Percentiles rank a stretch among this genome's conserved stretches.
Evolutionary conservation across 106 monocot genomes (phyloP).

Genomic region (Apostasia ramifera): DNA sequence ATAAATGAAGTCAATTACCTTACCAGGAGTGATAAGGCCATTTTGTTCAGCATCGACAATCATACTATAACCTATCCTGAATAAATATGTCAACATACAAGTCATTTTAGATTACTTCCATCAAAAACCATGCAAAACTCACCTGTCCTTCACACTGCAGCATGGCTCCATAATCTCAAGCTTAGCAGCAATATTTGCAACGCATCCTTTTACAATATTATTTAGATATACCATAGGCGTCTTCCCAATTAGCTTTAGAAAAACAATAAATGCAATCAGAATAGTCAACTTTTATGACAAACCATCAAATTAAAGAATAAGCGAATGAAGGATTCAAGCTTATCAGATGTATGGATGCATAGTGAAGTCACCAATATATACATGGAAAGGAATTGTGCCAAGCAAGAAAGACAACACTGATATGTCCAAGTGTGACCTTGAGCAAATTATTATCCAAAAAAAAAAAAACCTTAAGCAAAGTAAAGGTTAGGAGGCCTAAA

Average conservation of each 20-base stretch:
- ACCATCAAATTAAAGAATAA: too few species aligned
- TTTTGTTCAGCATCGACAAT: conserved; percentile 86
- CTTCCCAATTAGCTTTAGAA: conserved; percentile 82
- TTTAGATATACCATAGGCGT: conserved; percentile 97
- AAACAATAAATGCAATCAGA: neutral
- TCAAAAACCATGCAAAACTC: neutral
- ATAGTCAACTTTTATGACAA: too few species aligned
- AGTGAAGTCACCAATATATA: too few species aligned
- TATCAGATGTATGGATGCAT: too few species aligned
- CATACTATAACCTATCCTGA: conserved; percentile 98
- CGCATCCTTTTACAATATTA: conserved; percentile 77
- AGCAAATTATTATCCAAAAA: too few species aligned
- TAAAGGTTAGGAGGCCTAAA: too few species aligned
- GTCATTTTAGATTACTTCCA: neutral
- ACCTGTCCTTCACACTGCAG: conserved; percentile 97
- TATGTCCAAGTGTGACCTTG: too few species aligned
- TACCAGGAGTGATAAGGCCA: conserved; percentile 86
- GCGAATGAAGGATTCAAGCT: too few species aligned
- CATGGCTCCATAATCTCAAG: conserved; percentile 99
- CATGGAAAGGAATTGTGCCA: too few species aligned
- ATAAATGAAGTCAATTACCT: conserved; percentile 28
- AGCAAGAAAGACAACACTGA: too few species aligned
- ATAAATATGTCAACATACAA: neutral
- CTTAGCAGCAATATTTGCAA: conserved; percentile 86
- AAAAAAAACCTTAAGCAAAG: too few species aligned